Percentiles rank a stretch among this genome's conserved stretches.
phyloP scores from a whole-genome alignment of 371 early-diverging fungal species.

The Mortierella sp. region DNA sequence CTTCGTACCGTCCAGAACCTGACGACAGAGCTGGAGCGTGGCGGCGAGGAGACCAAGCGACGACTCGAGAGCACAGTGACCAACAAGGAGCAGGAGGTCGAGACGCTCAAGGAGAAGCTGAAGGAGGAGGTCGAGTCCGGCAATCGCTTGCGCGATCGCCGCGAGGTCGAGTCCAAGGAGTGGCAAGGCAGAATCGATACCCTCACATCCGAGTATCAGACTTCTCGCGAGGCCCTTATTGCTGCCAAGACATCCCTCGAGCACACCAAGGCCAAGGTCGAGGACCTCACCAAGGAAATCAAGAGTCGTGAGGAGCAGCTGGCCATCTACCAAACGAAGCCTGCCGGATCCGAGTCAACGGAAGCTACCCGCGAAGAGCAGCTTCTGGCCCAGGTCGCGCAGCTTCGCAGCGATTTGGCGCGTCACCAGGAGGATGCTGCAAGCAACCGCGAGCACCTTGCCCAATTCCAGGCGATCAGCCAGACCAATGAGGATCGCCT shows the following conservation, averaged over 20 bases:
- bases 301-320: slow-evolving; percentile 58
- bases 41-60: slow-evolving; percentile 52
- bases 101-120: slow-evolving; percentile 52
- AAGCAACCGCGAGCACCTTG: slow-evolving; percentile 59
- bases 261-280: slow-evolving; percentile 59
- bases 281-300: slow-evolving; percentile 63
- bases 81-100: slow-evolving; percentile 62
- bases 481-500: slow-evolving; percentile 62
- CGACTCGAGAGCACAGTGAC: slow-evolving; percentile 60
- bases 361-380: slow-evolving; percentile 52
- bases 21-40: slow-evolving; percentile 59
- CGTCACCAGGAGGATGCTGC: slow-evolving; percentile 59
- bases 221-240: slow-evolving; percentile 50
- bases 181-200: slow-evolving; percentile 57
- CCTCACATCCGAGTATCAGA: slow-evolving; percentile 51
- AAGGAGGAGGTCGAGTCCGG: slow-evolving; percentile 48
- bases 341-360: slow-evolving; percentile 31
- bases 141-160: slow-evolving; percentile 50
- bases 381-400: slow-evolving; percentile 41
- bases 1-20: slow-evolving; percentile 55
- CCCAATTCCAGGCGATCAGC: slow-evolving; percentile 67
- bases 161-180: slow-evolving; percentile 57
- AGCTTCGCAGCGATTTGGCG: slow-evolving; percentile 42
- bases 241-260: slow-evolving; percentile 58
- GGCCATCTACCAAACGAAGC: slow-evolving; percentile 46